Evolutionary conservation across 2,329 filamentous ascomycete species (phyloP).

Genomic region (Colletotrichum spinosum): DNA sequence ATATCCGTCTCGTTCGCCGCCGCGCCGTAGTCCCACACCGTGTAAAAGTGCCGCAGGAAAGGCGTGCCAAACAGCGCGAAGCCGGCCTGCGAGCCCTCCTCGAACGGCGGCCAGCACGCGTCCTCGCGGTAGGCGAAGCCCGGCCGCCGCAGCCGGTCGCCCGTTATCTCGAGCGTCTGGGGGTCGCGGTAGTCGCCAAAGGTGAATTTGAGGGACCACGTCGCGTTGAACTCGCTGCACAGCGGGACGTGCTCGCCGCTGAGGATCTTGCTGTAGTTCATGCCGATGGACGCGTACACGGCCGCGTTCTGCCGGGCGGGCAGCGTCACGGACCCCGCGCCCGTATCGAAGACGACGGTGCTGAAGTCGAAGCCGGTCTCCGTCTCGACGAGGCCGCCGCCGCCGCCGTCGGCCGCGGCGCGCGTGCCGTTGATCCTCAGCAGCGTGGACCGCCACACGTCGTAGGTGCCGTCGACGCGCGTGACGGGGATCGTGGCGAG

Average conservation of each 20-base stretch:
- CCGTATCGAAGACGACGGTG: slow-evolving; percentile 48
- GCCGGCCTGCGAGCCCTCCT: slow-evolving; percentile 36
- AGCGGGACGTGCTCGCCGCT: slow-evolving; percentile 44
- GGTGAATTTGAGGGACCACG: slow-evolving; percentile 49
- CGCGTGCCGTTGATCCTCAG: slow-evolving; percentile 37
- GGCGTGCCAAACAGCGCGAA: slow-evolving; percentile 46
- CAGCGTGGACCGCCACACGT: slow-evolving; percentile 47
- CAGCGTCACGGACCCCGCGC: slow-evolving; percentile 44
- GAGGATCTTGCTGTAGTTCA: slow-evolving; percentile 49
- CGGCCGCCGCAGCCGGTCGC: slow-evolving; percentile 45
- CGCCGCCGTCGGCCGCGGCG: slow-evolving; percentile 11
- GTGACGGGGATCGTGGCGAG: slow-evolving; percentile 36
- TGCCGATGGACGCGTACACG: slow-evolving; percentile 49
- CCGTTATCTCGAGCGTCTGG: slow-evolving; percentile 43
- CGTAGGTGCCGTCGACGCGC: slow-evolving; percentile 36
- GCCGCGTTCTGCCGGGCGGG: slow-evolving; percentile 40
- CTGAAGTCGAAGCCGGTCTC: slow-evolving; percentile 13
- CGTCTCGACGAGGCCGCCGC: slow-evolving; percentile 3
- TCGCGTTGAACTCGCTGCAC: slow-evolving; percentile 50
- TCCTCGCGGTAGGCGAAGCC: slow-evolving; percentile 48
- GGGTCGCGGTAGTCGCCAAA: slow-evolving; percentile 32
- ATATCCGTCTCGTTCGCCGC: slow-evolving; percentile 19
- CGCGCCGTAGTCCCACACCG: slow-evolving; percentile 47
- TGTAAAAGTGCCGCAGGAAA: slow-evolving; percentile 48
- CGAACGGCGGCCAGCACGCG: slow-evolving; percentile 51